Conservation (phyloP, 495 filamentous ascomycete genomes). For the Talaromyces adpressus region DNA sequence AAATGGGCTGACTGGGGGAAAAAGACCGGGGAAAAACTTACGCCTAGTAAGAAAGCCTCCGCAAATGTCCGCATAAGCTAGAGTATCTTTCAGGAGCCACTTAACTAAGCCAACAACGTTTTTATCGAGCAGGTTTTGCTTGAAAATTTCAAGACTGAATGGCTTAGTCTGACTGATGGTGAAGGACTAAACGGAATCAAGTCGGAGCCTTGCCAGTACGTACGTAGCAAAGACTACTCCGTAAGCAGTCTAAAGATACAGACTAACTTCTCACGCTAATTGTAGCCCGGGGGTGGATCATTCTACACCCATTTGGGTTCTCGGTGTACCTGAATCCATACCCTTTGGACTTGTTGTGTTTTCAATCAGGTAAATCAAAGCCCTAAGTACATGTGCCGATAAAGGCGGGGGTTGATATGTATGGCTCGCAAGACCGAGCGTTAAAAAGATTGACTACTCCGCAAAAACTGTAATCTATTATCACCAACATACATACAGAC, state of each 20-base stretch:
- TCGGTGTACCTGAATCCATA: neutral
- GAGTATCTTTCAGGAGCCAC: neutral
- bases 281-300: constrained; percentile 1
- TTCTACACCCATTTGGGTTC: neutral
- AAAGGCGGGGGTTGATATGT: neutral
- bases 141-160: neutral
- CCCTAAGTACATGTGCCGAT: neutral
- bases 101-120: neutral
- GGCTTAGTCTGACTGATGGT: neutral
- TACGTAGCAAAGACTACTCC: neutral
- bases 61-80: neutral
- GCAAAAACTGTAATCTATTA: neutral
- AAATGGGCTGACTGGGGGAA: neutral
- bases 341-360: neutral
- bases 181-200: neutral
- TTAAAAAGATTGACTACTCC: neutral
- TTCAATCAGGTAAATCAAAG: neutral
- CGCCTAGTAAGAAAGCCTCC: neutral
- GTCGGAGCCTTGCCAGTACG: neutral
- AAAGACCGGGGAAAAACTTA: neutral
- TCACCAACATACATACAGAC: neutral
- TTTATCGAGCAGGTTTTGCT: neutral
- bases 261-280: neutral
- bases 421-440: neutral
- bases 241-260: neutral